Conservation (phyloP, 2,329 filamentous ascomycete genomes). For the Stagonosporopsis rhizophila region DNA sequence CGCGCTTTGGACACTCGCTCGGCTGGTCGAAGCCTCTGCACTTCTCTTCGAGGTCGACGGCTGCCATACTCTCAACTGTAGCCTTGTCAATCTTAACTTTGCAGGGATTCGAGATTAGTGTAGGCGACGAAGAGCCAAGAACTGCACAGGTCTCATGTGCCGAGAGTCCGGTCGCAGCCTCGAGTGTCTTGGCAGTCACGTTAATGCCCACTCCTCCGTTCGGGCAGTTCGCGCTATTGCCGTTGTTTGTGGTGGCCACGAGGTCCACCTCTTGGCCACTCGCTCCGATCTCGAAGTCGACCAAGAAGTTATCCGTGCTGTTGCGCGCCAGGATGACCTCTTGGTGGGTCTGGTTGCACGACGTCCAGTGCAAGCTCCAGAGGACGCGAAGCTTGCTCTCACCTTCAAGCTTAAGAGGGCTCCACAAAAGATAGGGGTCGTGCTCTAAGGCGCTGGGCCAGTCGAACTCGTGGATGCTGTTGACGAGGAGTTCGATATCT, state of each 20-base stretch:
- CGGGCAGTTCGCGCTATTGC: slow-evolving; percentile 1
- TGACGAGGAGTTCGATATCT: not conserved
- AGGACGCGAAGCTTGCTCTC: not conserved
- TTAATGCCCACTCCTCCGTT: slow-evolving; percentile 1
- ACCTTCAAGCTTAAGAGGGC: not conserved
- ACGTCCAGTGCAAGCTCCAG: not conserved
- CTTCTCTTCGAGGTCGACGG: not conserved
- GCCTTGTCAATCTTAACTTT: slow-evolving; percentile 6
- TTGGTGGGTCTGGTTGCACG: slow-evolving; percentile 1
- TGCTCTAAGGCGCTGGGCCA: slow-evolving; percentile 1
- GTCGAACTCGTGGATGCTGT: slow-evolving; percentile 3
- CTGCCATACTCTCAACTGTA: slow-evolving; percentile 4
- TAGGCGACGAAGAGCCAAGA: slow-evolving; percentile 1
- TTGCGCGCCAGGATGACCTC: slow-evolving; percentile 2
- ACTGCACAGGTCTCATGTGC: slow-evolving; percentile 3
- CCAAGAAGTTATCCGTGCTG: slow-evolving; percentile 1
- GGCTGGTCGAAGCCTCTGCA: slow-evolving; percentile 1
- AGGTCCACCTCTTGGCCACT: slow-evolving; percentile 2
- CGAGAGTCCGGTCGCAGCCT: not conserved
- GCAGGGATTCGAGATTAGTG: slow-evolving; percentile 7
- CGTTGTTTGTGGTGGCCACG: not conserved
- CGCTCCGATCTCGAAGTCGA: slow-evolving; percentile 3
- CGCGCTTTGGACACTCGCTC: slow-evolving; percentile 5
- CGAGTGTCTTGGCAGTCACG: slow-evolving; percentile 5
- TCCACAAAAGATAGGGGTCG: slow-evolving; percentile 6